A percentile compares a stretch with the other conserved stretches of the same genome.
Evolutionary conservation across 352 stramenopile species (phyloP).

Genomic region (Pythium sukuiense): DNA sequence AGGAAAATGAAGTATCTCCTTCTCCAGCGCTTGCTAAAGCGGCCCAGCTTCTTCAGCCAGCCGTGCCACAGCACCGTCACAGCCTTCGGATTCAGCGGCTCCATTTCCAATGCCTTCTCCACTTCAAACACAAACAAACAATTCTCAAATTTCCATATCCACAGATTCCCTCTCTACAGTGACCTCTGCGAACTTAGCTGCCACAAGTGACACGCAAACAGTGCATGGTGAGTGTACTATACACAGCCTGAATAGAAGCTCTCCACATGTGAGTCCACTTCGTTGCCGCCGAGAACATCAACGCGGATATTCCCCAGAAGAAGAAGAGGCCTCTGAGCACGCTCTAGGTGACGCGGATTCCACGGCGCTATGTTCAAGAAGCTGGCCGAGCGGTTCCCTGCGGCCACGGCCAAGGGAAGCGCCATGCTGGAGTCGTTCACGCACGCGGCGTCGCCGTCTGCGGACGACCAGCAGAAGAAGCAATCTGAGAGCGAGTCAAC

Average conservation of each 20-base stretch:
- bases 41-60: slow-evolving; percentile 83
- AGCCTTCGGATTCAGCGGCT: slow-evolving; percentile 39
- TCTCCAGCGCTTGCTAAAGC: slow-evolving; percentile 82
- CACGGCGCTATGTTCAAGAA: slow-evolving; percentile 67
- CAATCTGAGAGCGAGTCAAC: slow-evolving; percentile 12
- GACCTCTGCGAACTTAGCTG: neutral
- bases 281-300: neutral
- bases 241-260: slow-evolving; percentile 4
- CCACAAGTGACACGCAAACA: slow-evolving; percentile 3
- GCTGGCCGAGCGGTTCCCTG: slow-evolving; percentile 73
- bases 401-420: slow-evolving; percentile 51
- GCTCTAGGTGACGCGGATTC: neutral
- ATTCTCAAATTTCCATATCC: slow-evolving; percentile 2
- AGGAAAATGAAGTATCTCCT: slow-evolving; percentile 80
- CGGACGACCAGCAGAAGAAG: slow-evolving; percentile 27
- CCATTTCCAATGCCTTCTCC: slow-evolving; percentile 11
- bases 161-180: neutral
- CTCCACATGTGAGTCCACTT: slow-evolving; percentile 2
- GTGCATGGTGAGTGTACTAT: neutral
- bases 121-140: slow-evolving; percentile 10
- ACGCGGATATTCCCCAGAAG: slow-evolving; percentile 2
- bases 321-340: neutral
- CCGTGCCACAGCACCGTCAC: slow-evolving; percentile 81
- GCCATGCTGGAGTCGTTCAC: slow-evolving; percentile 61
- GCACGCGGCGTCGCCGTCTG: slow-evolving; percentile 31